Conservation (phyloP, 441 rosid species). For the Lepidium campestre region DNA sequence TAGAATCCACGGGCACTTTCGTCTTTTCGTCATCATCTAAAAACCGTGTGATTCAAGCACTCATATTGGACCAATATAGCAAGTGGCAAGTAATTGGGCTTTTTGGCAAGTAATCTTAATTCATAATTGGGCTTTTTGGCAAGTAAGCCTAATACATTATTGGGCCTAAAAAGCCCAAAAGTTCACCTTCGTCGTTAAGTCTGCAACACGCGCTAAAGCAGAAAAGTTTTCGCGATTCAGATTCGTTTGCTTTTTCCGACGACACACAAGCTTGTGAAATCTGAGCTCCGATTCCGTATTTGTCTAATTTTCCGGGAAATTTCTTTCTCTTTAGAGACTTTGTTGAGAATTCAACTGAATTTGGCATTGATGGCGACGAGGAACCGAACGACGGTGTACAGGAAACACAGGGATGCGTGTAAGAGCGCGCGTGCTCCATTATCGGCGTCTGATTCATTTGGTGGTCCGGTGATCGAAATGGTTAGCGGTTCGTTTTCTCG, state of each 20-base stretch:
- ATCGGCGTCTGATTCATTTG: constrained; percentile 33
- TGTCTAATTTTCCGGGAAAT: neutral
- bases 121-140: too few relatives aligned
- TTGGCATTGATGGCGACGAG: constrained; percentile 65
- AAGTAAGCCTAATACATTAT: neutral
- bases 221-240: constrained; percentile 10
- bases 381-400: constrained; percentile 58
- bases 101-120: too few relatives aligned
- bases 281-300: neutral
- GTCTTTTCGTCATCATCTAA: constrained; percentile 14
- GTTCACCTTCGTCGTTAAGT: neutral
- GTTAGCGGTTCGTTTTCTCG: constrained; percentile 72
- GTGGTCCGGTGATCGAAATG: constrained; percentile 82
- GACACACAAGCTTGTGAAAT: constrained; percentile 10
- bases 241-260: constrained; percentile 14
- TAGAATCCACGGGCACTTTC: neutral
- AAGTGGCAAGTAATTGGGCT: neutral
- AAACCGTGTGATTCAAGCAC: constrained; percentile 20
- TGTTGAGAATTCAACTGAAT: neutral
- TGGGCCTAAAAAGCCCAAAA: constrained; percentile 4
- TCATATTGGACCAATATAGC: constrained; percentile 4
- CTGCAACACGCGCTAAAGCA: constrained; percentile 8
- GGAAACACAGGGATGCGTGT: constrained; percentile 75
- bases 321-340: too few relatives aligned
- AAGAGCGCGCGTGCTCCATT: constrained; percentile 79